phyloP scores from a whole-genome alignment of 352 stramenopile genomes.

The Phytophthora sansomeana region DNA sequence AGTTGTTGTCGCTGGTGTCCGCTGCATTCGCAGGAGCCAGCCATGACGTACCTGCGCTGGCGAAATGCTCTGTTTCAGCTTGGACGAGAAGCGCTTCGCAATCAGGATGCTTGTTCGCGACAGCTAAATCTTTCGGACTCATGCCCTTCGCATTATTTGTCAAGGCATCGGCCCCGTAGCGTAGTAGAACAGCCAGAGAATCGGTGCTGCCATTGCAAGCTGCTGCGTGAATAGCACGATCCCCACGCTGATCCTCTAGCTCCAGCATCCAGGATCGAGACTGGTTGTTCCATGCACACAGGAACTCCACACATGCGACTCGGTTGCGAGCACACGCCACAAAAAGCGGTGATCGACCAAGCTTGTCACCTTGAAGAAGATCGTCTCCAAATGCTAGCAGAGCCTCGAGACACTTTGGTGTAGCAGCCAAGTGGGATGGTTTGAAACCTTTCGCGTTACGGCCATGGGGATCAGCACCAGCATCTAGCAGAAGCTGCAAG shows the following conservation, averaged over 20 bases:
- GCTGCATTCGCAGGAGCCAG: slow-evolving; percentile 63
- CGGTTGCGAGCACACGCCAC: slow-evolving; percentile 70
- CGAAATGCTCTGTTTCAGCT: slow-evolving; percentile 48
- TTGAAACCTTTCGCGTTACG: slow-evolving; percentile 79
- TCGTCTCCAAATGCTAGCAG: slow-evolving; percentile 68
- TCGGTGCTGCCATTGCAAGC: slow-evolving; percentile 65
- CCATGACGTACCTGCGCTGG: slow-evolving; percentile 53
- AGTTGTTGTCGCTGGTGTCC: slow-evolving; percentile 19
- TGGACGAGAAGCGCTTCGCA: slow-evolving; percentile 55
- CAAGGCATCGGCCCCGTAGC: slow-evolving; percentile 59
- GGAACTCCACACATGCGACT: slow-evolving; percentile 59
- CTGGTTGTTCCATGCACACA: slow-evolving; percentile 72
- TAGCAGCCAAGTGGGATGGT: slow-evolving; percentile 69
- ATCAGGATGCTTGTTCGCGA: slow-evolving; percentile 50
- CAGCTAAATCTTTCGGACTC: slow-evolving; percentile 61
- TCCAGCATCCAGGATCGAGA: slow-evolving; percentile 75
- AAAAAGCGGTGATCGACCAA: slow-evolving; percentile 68
- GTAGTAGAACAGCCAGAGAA: slow-evolving; percentile 53
- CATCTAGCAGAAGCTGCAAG: slow-evolving; percentile 54
- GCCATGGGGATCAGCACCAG: slow-evolving; percentile 62
- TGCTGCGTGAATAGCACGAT: slow-evolving; percentile 67
- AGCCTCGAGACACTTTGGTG: slow-evolving; percentile 56
- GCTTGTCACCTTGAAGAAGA: slow-evolving; percentile 70
- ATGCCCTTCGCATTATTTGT: slow-evolving; percentile 55
- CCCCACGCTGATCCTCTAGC: slow-evolving; percentile 66